These are phyloP conservation scores for Crucihimalaya himalaica DNA, from an alignment of 345 rosid species.

Conservation along the genomic window DNA sequence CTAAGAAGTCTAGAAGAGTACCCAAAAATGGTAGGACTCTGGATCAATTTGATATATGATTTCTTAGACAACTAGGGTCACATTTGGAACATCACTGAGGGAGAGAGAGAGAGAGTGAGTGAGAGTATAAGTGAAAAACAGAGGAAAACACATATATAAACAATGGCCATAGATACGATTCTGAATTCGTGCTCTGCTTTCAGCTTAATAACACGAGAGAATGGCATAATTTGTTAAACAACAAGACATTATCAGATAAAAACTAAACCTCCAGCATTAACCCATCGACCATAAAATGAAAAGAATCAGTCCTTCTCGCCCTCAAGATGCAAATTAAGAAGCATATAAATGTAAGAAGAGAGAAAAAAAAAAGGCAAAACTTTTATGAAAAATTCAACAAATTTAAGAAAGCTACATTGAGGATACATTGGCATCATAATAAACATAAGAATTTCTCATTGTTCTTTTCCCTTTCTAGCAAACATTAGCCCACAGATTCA, in stretches of 20 bases:
- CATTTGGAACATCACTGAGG: too few species aligned
- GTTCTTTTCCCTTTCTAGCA: constrained; percentile 16
- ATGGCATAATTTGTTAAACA: background rate
- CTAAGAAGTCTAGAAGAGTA: too few species aligned
- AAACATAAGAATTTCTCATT: constrained; percentile 18
- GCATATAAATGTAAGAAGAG: constrained; percentile 16
- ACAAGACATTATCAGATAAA: constrained; percentile 1
- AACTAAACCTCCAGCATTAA: background rate
- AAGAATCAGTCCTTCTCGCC: background rate
- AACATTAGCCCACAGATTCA: constrained; percentile 16
- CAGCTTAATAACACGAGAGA: too few species aligned
- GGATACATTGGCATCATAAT: background rate
- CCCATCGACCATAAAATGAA: constrained; percentile 12
- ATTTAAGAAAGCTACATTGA: constrained; percentile 24
- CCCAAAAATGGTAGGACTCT: too few species aligned
- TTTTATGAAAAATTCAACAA: constrained; percentile 3
- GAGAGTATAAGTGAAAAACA: too few species aligned
- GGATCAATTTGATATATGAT: too few species aligned
- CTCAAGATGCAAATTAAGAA: constrained; percentile 6
- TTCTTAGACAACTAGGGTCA: too few species aligned
- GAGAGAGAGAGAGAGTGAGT: too few species aligned
- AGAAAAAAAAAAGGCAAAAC: background rate
- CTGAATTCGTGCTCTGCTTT: too few species aligned
- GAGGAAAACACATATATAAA: too few species aligned
- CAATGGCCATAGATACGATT: too few species aligned